Conservation (phyloP, 2,329 filamentous ascomycete genomes). For the Colletotrichum tropicicola region DNA sequence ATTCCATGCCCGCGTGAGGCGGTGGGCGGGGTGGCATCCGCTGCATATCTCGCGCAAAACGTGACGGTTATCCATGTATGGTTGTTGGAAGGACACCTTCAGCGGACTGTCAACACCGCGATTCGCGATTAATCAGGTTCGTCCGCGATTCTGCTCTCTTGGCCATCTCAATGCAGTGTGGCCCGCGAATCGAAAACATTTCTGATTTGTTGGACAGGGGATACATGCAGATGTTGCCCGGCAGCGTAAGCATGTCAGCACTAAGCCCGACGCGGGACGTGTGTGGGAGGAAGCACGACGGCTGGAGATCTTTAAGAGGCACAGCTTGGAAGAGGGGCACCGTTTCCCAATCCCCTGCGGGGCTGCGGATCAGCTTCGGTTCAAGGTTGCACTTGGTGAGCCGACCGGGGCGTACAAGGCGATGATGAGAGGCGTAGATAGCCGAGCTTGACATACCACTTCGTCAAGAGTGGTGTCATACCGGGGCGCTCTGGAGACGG, state of each 20-base stretch:
- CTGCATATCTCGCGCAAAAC: conserved; percentile 14
- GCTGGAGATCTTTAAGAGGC: conserved; percentile 3
- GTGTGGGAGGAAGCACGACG: conserved; percentile 4
- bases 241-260: conserved; percentile 25
- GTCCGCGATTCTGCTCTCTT: not conserved
- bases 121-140: conserved; percentile 6
- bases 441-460: not conserved
- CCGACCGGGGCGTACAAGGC: not conserved
- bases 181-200: not conserved
- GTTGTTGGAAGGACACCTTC: not conserved
- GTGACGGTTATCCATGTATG: not conserved
- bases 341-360: not conserved
- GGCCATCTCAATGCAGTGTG: conserved; percentile 8
- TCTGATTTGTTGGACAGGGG: conserved; percentile 9
- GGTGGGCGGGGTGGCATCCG: conserved; percentile 3
- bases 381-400: not conserved
- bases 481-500: not conserved
- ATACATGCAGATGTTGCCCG: conserved; percentile 14
- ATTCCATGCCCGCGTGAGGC: not conserved
- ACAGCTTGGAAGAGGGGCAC: not conserved
- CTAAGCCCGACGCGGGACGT: conserved; percentile 19
- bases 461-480: not conserved
- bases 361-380: not conserved
- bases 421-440: not conserved
- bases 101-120: not conserved